Base-by-base conservation (phyloP, 371 early-diverging fungal species). In the Mucor irregularis region DNA sequence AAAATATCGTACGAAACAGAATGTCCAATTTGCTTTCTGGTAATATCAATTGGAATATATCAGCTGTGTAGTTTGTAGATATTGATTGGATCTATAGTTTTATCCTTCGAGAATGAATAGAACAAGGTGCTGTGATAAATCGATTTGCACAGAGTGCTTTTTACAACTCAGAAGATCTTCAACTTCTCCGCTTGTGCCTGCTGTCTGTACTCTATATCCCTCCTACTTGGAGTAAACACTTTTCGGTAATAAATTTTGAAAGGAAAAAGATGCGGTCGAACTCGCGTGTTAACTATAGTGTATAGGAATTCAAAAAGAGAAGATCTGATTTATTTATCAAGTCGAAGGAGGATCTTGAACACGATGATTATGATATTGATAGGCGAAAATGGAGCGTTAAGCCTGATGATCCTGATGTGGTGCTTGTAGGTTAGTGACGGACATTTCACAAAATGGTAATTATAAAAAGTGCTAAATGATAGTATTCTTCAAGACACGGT, bases 81-180 rank as follows among this genome's bases (percentile, higher is more conserved):
- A 37, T 44, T 43, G n/a, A 40, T 22, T 47, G 16, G 44, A 44
- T 28, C 24, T 39, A 16, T 34, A 88, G 89, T 92, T 82, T 68
- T 95, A 95, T 71, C 95, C 96, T 21, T 69, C 79, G 31, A 91
- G 90, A 70, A 90, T 93, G 74, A 95, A 95, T 76, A 81, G 88
- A 54, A 84, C 94, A 9, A 76, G 88, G 25, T 95, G 95, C 70
- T 95, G 95, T 68, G 86, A 90, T 64, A 86, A 94, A 61, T 90
- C 93, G 25, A 90, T 95, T 54, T 95, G 95, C 71, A 92, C 94
- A 13, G 94, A 94, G 53, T 95, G 95, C 68, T 93, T 95, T 71
- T 80, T 94, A 46, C 93, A 94, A 76, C 87, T 95, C 68, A 89
- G 86, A 70, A 80, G 94, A 47, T 80, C 81, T 38, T 73, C 56